Base-by-base conservation (phyloP, 1,139 yeast species). In the Blastobotrys capitulatus region DNA sequence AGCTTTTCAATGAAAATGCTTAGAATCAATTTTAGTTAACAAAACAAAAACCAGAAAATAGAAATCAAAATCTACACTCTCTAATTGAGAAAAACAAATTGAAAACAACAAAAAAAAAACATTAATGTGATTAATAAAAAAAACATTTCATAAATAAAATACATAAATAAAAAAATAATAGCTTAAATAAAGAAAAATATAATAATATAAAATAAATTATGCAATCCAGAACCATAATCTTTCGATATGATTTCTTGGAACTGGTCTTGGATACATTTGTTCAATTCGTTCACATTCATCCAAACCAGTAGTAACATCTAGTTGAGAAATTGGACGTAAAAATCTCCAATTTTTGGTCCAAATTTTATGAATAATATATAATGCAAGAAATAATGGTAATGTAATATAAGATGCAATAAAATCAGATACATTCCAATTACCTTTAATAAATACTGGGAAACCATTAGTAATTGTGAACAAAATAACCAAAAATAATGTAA, bases 381-480 rank as follows among this genome's bases (percentile, higher is more conserved):
- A 68, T 12, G 64, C 63, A 7, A 75, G 49, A 60, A 77, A 75
- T 45, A 80, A 72, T 22, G 76, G 76, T 45, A 74, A 67, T 48
- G 54, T 79, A 61, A 80, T 64, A 63, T 79, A 79, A 52, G 75
- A 70, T 57, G 73, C 70, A 61, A 80, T 77, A 65, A 80, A 79
- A 43, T 70, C 70, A 5, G 78, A 62, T 1, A 77, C 85, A 45
- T 68, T 72, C 60, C 83, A 73, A 41, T 69, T 48, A 16, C 74
- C 78, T 51, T 75, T 72, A 48, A 77, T 80, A 70, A 83, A 83
- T 1, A 78, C 79, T 1, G 73, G 67, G 67, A 78, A 86, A 27
- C 95, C 95, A 69, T 86, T 90, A 54, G 86, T 74, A 58, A 85
- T 71, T 34, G 79, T 78, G 56, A 83, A 71, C 12, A 62, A 29